A percentile compares a stretch with the other conserved stretches of the same genome.
phyloP scores from a whole-genome alignment of 768 basidiomycete genomes.

The Boletus coccyginus region DNA sequence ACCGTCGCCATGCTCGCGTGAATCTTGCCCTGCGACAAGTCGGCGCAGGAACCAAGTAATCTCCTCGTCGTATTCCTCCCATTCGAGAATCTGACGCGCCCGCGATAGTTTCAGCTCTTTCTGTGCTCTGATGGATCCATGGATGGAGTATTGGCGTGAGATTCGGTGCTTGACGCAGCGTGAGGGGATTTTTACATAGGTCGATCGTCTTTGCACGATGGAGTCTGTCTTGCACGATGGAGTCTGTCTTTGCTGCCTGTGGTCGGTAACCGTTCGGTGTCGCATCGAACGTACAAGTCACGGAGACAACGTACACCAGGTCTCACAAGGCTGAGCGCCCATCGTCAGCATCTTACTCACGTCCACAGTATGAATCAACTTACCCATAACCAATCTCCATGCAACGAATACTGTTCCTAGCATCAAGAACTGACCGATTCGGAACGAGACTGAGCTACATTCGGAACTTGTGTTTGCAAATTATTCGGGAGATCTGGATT shows the following conservation, averaged over 20 bases:
- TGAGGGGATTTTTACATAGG: conserved; percentile 94
- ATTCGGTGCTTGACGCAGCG: conserved; percentile 48
- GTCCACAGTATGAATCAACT: conserved; percentile 20
- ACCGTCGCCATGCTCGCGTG: conserved; percentile 64
- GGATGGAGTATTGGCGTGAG: neutral
- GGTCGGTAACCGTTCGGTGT: neutral
- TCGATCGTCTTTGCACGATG: conserved; percentile 85
- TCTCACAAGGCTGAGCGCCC: conserved; percentile 78
- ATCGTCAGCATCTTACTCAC: conserved; percentile 3
- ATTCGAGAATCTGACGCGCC: conserved; percentile 94
- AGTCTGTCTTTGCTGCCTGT: conserved; percentile 80
- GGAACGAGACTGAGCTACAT: conserved; percentile 55
- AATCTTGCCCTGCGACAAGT: conserved; percentile 67
- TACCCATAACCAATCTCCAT: conserved; percentile 97
- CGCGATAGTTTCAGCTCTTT: conserved; percentile 92
- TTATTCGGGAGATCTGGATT: conserved; percentile 89
- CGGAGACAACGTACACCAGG: conserved; percentile 74
- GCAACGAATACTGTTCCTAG: conserved; percentile 72
- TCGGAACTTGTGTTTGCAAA: conserved; percentile 87
- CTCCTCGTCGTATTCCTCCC: conserved; percentile 95
- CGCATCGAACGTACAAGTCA: neutral
- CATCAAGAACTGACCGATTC: neutral
- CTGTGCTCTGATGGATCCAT: conserved; percentile 6
- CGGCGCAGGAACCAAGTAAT: conserved; percentile 79
- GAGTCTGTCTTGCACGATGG: too few relatives aligned